Evolutionary conservation across 352 stramenopile genomes (phyloP).

Genomic region (Pythium utonaiense): DNA sequence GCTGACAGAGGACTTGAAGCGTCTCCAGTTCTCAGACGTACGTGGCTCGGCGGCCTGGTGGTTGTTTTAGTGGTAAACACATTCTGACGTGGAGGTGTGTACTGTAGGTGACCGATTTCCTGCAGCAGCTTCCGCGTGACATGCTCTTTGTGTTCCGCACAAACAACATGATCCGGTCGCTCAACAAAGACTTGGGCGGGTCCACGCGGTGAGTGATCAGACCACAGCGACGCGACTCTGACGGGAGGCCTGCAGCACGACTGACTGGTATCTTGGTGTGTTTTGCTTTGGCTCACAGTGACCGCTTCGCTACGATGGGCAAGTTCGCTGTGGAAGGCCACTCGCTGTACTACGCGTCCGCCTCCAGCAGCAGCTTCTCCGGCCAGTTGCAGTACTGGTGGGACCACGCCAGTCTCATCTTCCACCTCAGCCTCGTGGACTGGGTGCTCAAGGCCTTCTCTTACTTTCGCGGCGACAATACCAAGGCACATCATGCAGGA

Average conservation of each 20-base stretch:
- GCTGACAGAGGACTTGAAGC: conserved; percentile 56
- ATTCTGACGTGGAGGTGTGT: background rate
- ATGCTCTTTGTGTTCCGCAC: conserved; percentile 91
- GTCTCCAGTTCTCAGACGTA: conserved; percentile 63
- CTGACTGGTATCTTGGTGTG: conserved; percentile 6
- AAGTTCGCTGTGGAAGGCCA: conserved; percentile 67
- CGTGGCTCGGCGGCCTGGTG: conserved; percentile 11
- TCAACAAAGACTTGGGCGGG: conserved; percentile 88
- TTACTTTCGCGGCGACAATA: conserved; percentile 22
- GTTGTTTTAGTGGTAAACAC: background rate
- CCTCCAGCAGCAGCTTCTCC: background rate
- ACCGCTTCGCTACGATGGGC: conserved; percentile 74
- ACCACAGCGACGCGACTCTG: too few species aligned
- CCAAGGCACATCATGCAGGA: conserved; percentile 17
- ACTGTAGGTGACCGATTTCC: conserved; percentile 65
- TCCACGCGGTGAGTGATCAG: conserved; percentile 47
- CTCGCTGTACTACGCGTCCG: conserved; percentile 35
- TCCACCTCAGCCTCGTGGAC: conserved; percentile 60
- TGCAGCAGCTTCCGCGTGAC: conserved; percentile 84
- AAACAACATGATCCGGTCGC: conserved; percentile 87
- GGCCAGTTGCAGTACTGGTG: conserved; percentile 41
- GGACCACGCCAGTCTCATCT: conserved; percentile 62
- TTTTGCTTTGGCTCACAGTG: too few species aligned
- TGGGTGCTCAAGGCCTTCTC: conserved; percentile 47
- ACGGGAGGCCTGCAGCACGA: too few species aligned